These are phyloP conservation scores for Boletus rubroflammeus DNA, from an alignment of 768 basidiomycete genomes.

Conservation along the genomic window DNA sequence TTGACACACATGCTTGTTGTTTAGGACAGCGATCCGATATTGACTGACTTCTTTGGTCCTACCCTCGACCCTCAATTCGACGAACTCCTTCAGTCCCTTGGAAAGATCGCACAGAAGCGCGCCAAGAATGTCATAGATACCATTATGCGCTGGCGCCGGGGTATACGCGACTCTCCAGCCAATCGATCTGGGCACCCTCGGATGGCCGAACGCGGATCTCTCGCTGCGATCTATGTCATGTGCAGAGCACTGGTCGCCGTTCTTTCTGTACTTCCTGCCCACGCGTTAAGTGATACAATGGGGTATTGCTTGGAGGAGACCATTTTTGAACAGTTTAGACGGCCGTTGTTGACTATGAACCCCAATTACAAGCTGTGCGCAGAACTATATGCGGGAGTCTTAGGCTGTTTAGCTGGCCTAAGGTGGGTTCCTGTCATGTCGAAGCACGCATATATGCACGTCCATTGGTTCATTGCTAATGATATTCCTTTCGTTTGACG, in stretches of 20 bases:
- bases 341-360: conserved; percentile 59
- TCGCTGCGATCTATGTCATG: conserved; percentile 87
- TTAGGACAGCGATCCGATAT: conserved; percentile 67
- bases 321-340: conserved; percentile 81
- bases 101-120: conserved; percentile 80
- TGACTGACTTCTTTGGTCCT: conserved; percentile 66
- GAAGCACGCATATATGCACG: neutral
- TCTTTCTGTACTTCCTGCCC: conserved; percentile 67
- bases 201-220: conserved; percentile 62
- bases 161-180: conserved; percentile 60
- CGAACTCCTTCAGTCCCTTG: conserved; percentile 78
- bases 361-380: conserved; percentile 78
- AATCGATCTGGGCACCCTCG: conserved; percentile 29
- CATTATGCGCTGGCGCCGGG: conserved; percentile 82
- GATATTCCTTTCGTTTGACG: neutral
- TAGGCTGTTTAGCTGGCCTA: conserved; percentile 78
- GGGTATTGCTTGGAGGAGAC: conserved; percentile 84
- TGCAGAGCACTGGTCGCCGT: conserved; percentile 81
- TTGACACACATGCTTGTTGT: conserved; percentile 1
- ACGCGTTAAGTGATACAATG: conserved; percentile 71
- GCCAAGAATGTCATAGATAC: conserved; percentile 83
- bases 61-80: conserved; percentile 79
- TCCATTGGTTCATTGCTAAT: neutral
- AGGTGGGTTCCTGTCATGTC: conserved; percentile 46
- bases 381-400: conserved; percentile 77